phyloP scores from a whole-genome alignment of 169 alveolate species.

The Toxoplasma gondii region DNA sequence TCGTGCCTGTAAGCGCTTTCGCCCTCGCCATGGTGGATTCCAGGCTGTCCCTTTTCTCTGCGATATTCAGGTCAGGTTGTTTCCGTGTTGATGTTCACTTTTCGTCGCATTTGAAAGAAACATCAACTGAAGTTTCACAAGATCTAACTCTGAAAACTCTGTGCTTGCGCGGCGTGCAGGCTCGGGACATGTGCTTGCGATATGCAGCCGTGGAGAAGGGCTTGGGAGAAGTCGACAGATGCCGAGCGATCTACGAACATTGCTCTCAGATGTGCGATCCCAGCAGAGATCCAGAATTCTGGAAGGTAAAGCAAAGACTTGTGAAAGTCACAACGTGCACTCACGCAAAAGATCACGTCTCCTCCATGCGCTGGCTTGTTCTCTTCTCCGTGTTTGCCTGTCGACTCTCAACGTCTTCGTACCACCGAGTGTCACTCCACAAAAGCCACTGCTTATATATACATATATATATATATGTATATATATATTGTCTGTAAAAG shows the following conservation, averaged over 20 bases:
- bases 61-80: background rate
- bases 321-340: background rate
- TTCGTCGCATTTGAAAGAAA: too few species aligned
- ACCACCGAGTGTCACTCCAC: too few species aligned
- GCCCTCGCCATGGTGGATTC: too few species aligned
- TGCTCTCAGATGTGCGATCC: slow-evolving; percentile 91
- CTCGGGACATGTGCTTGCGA: slow-evolving; percentile 87
- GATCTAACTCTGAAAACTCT: too few species aligned
- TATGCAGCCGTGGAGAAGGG: slow-evolving; percentile 91
- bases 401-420: too few species aligned
- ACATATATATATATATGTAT: too few species aligned
- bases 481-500: too few species aligned
- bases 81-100: background rate
- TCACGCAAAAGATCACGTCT: too few species aligned
- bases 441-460: too few species aligned
- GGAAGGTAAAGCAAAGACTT: slow-evolving; percentile 72
- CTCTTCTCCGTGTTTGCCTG: background rate
- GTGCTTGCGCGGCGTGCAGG: slow-evolving; percentile 68
- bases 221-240: slow-evolving; percentile 94
- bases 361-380: too few species aligned
- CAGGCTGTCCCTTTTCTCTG: background rate
- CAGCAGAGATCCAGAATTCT: slow-evolving; percentile 76
- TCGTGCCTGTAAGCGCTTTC: too few species aligned
- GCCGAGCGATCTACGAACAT: slow-evolving; percentile 91
- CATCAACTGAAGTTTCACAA: too few species aligned